A percentile compares a stretch with the other conserved stretches of the same genome.
phyloP scores from a whole-genome alignment of 768 basidiomycete genomes.

The Cyclocybe aegerita region DNA sequence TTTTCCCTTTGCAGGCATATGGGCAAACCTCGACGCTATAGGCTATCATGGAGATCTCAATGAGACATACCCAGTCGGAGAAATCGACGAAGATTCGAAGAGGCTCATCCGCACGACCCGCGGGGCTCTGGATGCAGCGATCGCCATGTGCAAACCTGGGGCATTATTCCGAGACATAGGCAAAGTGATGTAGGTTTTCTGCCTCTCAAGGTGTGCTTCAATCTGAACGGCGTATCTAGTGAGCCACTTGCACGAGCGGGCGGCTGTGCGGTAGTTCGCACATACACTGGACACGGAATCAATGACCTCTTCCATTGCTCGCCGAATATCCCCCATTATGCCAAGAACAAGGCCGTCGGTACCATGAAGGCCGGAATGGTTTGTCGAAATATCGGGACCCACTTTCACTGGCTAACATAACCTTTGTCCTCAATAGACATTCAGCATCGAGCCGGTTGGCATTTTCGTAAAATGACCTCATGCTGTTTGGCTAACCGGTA shows the following conservation, averaged over 20 bases:
- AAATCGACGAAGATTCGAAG: constrained; percentile 78
- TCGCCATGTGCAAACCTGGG: constrained; percentile 92
- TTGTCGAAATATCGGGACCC: constrained; percentile 21
- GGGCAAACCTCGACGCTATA: constrained; percentile 22
- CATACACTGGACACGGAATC: constrained; percentile 91
- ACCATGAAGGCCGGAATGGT: constrained; percentile 95
- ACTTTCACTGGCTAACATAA: background rate
- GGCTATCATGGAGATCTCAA: constrained; percentile 94
- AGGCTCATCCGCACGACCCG: constrained; percentile 84
- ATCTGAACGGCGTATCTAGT: constrained; percentile 32
- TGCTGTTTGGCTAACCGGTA: constrained; percentile 7
- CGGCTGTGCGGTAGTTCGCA: constrained; percentile 88
- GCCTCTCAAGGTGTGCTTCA: constrained; percentile 1
- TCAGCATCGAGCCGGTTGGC: constrained; percentile 77
- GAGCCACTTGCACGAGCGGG: constrained; percentile 84
- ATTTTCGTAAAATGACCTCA: constrained; percentile 3
- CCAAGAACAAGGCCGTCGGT: constrained; percentile 90
- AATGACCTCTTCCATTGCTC: constrained; percentile 81
- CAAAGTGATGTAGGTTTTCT: constrained; percentile 68
- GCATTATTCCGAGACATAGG: constrained; percentile 87
- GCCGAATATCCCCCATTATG: constrained; percentile 94
- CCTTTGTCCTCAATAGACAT: constrained; percentile 37
- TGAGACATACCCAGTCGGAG: constrained; percentile 88
- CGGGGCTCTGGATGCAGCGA: constrained; percentile 83
- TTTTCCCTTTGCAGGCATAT: background rate